A percentile compares a stretch with the other conserved stretches of the same genome.
Conservation (phyloP, 2,329 filamentous ascomycete species). For the Clathrospora elynae region DNA sequence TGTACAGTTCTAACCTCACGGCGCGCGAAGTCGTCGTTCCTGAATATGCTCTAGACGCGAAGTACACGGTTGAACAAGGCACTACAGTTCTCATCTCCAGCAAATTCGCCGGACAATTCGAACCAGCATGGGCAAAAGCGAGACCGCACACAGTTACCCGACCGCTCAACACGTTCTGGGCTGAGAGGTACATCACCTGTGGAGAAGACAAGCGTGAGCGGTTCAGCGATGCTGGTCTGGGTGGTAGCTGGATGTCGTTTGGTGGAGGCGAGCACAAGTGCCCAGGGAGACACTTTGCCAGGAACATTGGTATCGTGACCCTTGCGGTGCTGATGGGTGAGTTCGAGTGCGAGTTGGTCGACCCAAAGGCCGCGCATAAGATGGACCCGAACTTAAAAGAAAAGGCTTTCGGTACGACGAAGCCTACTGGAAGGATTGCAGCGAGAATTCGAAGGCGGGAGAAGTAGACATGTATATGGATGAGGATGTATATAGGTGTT, state of each 20-base stretch:
- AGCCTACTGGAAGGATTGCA: conserved; percentile 5
- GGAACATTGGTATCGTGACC: conserved; percentile 19
- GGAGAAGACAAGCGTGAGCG: conserved; percentile 4
- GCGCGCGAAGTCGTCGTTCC: conserved; percentile 13
- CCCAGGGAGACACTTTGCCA: conserved; percentile 22
- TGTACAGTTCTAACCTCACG: conserved; percentile 14
- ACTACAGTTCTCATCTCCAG: conserved; percentile 17
- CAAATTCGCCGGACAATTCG: conserved; percentile 14
- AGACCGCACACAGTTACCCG: conserved; percentile 1
- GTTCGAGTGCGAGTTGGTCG: conserved; percentile 9
- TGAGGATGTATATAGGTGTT: no score
- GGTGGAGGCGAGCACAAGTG: conserved; percentile 27
- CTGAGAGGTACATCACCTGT: conserved; percentile 17
- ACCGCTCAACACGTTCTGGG: conserved; percentile 20
- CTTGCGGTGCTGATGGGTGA: conserved; percentile 13
- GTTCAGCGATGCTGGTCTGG: conserved; percentile 22
- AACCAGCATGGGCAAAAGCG: conserved; percentile 4
- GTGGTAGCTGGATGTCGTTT: conserved; percentile 21
- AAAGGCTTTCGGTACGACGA: conserved; percentile 12
- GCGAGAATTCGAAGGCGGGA: conserved; percentile 9
- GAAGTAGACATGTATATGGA: no score
- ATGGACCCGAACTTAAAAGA: conserved; percentile 1
- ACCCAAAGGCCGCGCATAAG: background rate
- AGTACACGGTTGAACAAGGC: conserved; percentile 16
- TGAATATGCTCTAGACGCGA: conserved; percentile 15